phyloP scores from a whole-genome alignment of 116 monocot species.

The Zostera marina region DNA sequence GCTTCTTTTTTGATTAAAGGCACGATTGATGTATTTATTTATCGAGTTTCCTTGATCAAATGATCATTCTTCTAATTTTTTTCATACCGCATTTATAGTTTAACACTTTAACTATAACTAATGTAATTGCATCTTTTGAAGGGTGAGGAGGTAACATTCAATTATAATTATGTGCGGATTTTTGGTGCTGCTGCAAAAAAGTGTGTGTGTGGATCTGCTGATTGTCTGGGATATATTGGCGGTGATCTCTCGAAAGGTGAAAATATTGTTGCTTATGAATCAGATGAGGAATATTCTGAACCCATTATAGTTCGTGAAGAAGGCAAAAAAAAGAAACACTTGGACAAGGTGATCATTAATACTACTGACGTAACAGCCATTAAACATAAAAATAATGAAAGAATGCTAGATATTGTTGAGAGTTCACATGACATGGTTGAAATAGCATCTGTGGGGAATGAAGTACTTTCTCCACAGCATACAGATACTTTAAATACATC shows the following conservation, averaged over 20 bases:
- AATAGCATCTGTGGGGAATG: conserved; percentile 4
- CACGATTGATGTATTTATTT: background rate
- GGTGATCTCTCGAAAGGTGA: conserved; percentile 69
- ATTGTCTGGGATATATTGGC: conserved; percentile 86
- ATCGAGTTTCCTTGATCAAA: background rate
- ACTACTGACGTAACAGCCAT: background rate
- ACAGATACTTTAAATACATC: background rate
- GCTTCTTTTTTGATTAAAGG: background rate
- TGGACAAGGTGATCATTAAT: background rate
- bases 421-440: conserved; percentile 1
- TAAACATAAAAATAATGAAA: conserved; percentile 1
- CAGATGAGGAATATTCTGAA: conserved; percentile 66
- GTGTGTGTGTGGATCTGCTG: conserved; percentile 74
- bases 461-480: conserved; percentile 1
- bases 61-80: background rate
- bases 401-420: conserved; percentile 1
- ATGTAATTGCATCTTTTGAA: conserved; percentile 9
- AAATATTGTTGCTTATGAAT: conserved; percentile 51
- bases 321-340: conserved; percentile 8
- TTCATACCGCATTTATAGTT: background rate
- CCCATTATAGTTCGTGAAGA: conserved; percentile 29
- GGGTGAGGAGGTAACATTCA: conserved; percentile 97
- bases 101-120: no score
- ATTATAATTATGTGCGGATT: conserved; percentile 91
- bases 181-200: conserved; percentile 92